Evolutionary conservation across 345 rosid genomes (phyloP).

Genomic region (Arabidopsis suecica): DNA sequence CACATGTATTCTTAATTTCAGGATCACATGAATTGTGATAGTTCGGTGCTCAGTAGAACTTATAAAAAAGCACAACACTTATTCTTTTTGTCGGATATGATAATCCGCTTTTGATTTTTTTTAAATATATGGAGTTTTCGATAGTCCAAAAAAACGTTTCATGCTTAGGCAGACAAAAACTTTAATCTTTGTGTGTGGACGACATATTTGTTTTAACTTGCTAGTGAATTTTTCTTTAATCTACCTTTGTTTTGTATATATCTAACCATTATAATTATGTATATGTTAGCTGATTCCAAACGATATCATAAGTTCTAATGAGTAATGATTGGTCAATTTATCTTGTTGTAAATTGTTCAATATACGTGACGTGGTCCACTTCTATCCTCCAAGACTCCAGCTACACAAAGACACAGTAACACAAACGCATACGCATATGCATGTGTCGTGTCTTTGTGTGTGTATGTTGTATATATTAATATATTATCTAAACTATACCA

Average conservation of each 20-base stretch:
- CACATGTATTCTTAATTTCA: not conserved
- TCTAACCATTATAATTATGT: not conserved
- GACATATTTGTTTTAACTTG: not conserved
- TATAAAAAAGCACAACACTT: not conserved
- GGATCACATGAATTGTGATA: not conserved
- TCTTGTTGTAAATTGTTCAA: not conserved
- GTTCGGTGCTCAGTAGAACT: not conserved
- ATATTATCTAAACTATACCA: not conserved
- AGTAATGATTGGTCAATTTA: conserved; percentile 15
- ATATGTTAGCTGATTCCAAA: not conserved
- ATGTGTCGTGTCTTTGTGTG: conserved; percentile 4
- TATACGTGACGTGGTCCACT: conserved; percentile 9
- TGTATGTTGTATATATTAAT: not conserved
- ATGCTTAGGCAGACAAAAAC: not conserved
- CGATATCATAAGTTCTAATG: conserved; percentile 13
- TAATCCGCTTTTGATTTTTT: too few relatives aligned
- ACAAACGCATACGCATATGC: conserved; percentile 3
- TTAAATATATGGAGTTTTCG: not conserved
- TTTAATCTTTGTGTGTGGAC: not conserved
- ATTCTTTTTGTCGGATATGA: not conserved
- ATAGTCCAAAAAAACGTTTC: not conserved
- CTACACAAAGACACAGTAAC: conserved; percentile 1
- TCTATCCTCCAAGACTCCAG: conserved; percentile 30
- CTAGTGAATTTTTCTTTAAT: not conserved
- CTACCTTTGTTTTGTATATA: not conserved